Evolutionary conservation across 768 basidiomycete species (phyloP), one percentile per base, ranked within the genome.

Genomic region (Austroboletus eburneus): DNA sequence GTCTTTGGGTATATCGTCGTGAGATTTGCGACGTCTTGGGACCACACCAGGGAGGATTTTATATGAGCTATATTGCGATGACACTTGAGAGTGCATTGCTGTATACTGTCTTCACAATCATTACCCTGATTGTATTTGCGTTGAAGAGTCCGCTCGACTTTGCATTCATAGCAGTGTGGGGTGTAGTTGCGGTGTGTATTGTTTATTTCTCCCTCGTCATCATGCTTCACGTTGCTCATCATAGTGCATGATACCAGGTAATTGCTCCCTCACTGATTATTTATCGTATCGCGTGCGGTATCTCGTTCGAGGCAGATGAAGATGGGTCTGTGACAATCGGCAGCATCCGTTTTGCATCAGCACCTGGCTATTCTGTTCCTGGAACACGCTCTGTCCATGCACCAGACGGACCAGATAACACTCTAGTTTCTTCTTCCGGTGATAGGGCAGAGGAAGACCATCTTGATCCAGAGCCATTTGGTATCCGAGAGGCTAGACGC

Each of bases 61-160:
- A 62, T 24, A 35, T 60, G 25, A 24, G 45, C 2, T 60, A 56
- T n/a, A 56, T 62, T 51, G 47, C 57, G 1, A 59, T 60, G 60
- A 56, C 57, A n/a, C 54, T 60, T 36, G 59, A 60, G 45, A 59
- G 59, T 43, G 60, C 59, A 0, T 0, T 45, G 40, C 23, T 60
- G 25, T 60, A 60, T 18, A 52, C 59, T 0, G 21, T 22, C 17
- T 53, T 49, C 6, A 48, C n/a, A 14, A 25, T 59, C 18, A 13
- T 53, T 2, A 43, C 49, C 1, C 9, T 62, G 29, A 25, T 49
- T 2, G 48, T 49, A 9, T 60, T 62, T 14, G n/a, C 27, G 36
- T 9, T 41, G 17, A 59, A 60, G 27, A 60, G 57, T 14, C 59
- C 60, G 13, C 54, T 62, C 36, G 42, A 43, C 39, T 56, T 53